A percentile compares a stretch with the other conserved stretches of the same genome.
Evolutionary conservation across 306 rosid species (phyloP).

Genomic region (Urtica urens): DNA sequence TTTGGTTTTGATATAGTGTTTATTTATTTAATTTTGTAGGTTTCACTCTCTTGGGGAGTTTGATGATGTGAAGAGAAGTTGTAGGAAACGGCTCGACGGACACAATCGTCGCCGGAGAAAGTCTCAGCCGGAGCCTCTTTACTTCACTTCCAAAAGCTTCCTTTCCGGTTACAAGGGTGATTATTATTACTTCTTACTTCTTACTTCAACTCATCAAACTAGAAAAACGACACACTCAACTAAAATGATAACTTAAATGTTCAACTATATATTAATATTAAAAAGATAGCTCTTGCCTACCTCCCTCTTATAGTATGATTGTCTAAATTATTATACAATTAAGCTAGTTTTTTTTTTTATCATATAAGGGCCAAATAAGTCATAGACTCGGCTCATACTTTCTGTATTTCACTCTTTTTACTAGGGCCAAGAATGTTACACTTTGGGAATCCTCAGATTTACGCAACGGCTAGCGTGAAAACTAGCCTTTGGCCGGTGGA

Average conservation of each 20-base stretch:
- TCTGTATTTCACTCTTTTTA: no score
- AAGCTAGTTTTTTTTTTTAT: no score
- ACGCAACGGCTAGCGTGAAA: conserved; percentile 31
- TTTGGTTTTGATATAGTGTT: not conserved
- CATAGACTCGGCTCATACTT: no score
- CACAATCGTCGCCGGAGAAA: conserved; percentile 60
- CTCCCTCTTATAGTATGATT: no score
- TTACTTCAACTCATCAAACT: not conserved
- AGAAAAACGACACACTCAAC: no score
- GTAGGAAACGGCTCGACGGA: conserved; percentile 58
- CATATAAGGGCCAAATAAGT: no score
- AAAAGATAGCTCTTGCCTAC: no score
- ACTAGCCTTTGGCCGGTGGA: conserved; percentile 45
- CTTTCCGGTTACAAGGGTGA: conserved; percentile 35
- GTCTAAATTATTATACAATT: no score
- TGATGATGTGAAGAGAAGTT: conserved; percentile 56
- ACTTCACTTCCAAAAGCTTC: conserved; percentile 24
- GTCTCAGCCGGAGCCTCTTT: conserved; percentile 39
- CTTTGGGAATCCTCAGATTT: conserved; percentile 48
- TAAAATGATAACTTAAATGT: no score
- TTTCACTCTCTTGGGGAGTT: conserved; percentile 56
- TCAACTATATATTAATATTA: no score
- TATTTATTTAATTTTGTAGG: conserved; percentile 19
- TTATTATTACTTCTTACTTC: no score
- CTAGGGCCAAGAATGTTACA: conserved; percentile 79